Base-by-base conservation (phyloP, 2,329 filamentous ascomycete genomes). In the Xylaria sp. region DNA sequence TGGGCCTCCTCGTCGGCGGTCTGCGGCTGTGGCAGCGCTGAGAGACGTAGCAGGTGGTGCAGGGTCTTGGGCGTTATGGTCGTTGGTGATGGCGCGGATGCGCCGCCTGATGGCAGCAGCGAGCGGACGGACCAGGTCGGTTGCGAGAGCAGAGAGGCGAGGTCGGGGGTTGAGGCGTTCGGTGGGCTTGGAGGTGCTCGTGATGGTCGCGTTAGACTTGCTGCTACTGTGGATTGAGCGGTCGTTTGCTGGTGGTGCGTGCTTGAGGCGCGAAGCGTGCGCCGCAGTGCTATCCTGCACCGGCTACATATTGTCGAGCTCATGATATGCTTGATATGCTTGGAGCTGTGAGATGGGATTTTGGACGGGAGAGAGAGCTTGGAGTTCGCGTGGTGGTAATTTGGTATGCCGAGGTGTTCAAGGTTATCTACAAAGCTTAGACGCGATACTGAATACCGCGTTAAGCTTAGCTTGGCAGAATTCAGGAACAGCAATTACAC, bases 61-160 rank as follows among this genome's bases (percentile, higher is more conserved):
- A 98, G 84, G 74, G 92, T 88, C 44, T 85, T 74, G 0, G 87
- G 79, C 0, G 89, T 87, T 64, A 96, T 83, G 62, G 74, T 58
- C 54, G 74, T 47, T 53, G 70, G 37, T 17, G 72, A 63, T 62
- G 66, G 17, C 9, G 74, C 51, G 54, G 74, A n/a, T 13, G 43
- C 41, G 49, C 66, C 31, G 15, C 69, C 58, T 63, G 75, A 46
- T 11, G 89, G 86, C 0, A 95, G 81, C 4, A 97, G 86, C 8
- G 90, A 89, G 33, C 86, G 81, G 67, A 96, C 88, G 46, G 93
- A 97, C 93, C 93, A 97, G 49, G 85, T 89, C 21, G 93, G 92
- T 62, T 84, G 83, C 15, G 86, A 83, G 55, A 94, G 86, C 56
- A 90, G 80, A n/a, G 77, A 73, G 48, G 77, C 71, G 54, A 71